Conservation (phyloP, 352 stramenopile genomes). For the Pseudoperonospora humuli region DNA sequence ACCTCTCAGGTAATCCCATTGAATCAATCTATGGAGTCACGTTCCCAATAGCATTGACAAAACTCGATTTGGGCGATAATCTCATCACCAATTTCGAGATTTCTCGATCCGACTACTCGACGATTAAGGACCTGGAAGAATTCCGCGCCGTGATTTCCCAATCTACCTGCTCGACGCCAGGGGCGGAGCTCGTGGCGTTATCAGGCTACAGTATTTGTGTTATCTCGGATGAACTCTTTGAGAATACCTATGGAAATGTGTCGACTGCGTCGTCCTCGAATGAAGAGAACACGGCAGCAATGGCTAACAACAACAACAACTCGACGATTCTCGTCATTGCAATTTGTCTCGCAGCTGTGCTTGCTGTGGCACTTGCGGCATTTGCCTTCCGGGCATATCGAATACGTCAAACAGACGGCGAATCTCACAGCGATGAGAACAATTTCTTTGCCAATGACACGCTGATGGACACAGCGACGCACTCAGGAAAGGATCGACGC, state of each 20-base stretch:
- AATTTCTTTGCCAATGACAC: slow-evolving; percentile 54
- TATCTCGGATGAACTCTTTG: slow-evolving; percentile 56
- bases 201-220: slow-evolving; percentile 42
- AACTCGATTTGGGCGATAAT: slow-evolving; percentile 35
- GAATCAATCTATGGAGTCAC: slow-evolving; percentile 41
- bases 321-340: slow-evolving; percentile 47
- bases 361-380: slow-evolving; percentile 41
- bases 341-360: slow-evolving; percentile 43
- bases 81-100: slow-evolving; percentile 66
- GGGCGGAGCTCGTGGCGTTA: slow-evolving; percentile 35
- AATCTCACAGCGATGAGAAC: slow-evolving; percentile 18
- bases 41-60: slow-evolving; percentile 45
- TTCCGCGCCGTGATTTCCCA: slow-evolving; percentile 40
- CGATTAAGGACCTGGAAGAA: slow-evolving; percentile 33
- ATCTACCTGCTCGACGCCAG: slow-evolving; percentile 32
- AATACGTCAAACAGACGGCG: slow-evolving; percentile 18
- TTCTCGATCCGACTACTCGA: slow-evolving; percentile 50
- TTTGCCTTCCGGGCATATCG: slow-evolving; percentile 45
- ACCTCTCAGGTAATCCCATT: slow-evolving; percentile 56
- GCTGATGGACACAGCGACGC: slow-evolving; percentile 17
- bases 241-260: slow-evolving; percentile 31
- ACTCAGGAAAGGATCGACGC: slow-evolving; percentile 17
- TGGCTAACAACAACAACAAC: slow-evolving; percentile 27
- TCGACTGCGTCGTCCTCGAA: slow-evolving; percentile 19
- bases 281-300: slow-evolving; percentile 14